These are phyloP conservation scores for Rhizopogon roseolus DNA, from an alignment of 768 basidiomycete species.

Conservation along the genomic window DNA sequence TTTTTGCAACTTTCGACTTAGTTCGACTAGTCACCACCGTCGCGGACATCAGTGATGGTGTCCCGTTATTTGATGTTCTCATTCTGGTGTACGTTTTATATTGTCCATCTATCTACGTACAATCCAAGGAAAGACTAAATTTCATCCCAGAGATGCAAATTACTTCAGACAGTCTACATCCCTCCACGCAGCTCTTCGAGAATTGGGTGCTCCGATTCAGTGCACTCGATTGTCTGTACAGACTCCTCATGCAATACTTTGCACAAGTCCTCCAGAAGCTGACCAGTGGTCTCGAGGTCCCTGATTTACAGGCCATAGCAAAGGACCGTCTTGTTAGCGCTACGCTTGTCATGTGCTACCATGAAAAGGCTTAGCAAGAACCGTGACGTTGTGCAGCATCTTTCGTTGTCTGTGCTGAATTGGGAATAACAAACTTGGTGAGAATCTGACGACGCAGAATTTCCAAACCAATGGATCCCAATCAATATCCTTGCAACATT, in stretches of 20 bases:
- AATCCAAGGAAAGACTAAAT: slow-evolving; percentile 4
- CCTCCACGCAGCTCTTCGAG: slow-evolving; percentile 61
- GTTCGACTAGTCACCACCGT: slow-evolving; percentile 55
- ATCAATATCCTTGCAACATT: too few species aligned
- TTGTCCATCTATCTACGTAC: too few species aligned
- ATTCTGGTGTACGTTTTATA: slow-evolving; percentile 64
- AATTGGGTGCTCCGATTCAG: slow-evolving; percentile 90
- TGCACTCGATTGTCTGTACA: slow-evolving; percentile 77
- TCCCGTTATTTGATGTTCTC: slow-evolving; percentile 71
- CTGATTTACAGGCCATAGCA: slow-evolving; percentile 82
- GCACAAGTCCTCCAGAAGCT: slow-evolving; percentile 80
- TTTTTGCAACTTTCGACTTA: slow-evolving; percentile 72
- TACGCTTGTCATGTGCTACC: slow-evolving; percentile 70
- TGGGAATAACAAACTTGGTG: too few species aligned
- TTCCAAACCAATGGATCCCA: too few species aligned
- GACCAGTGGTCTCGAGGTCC: slow-evolving; percentile 74
- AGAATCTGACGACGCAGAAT: too few species aligned
- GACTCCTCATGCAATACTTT: slow-evolving; percentile 86
- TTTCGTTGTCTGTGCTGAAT: too few species aligned
- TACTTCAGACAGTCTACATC: slow-evolving; percentile 69
- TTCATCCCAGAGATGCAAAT: slow-evolving; percentile 56
- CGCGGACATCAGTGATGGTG: slow-evolving; percentile 77
- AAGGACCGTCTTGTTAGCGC: slow-evolving; percentile 66
- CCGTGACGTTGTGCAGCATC: too few species aligned
- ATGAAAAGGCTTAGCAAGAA: too few species aligned